phyloP scores from a whole-genome alignment of 1,139 yeast genomes.

The Sugiyamaella paludigena region DNA sequence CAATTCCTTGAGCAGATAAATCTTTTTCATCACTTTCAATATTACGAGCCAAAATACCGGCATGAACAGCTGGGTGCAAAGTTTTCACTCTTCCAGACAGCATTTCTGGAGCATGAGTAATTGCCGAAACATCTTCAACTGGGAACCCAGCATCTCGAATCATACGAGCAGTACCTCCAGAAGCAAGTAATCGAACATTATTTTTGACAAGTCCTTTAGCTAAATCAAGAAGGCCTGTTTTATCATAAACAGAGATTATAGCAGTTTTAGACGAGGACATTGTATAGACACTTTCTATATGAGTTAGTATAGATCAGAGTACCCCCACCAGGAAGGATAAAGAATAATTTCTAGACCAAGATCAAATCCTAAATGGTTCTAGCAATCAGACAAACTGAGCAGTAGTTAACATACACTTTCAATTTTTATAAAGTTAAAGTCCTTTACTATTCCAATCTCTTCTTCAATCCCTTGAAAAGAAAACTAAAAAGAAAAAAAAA shows the following conservation, averaged over 20 bases:
- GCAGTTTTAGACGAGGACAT: slow-evolving; percentile 65
- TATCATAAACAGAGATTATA: slow-evolving; percentile 93
- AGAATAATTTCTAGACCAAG: no score
- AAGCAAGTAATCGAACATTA: slow-evolving; percentile 87
- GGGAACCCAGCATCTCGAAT: slow-evolving; percentile 98
- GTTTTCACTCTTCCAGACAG: slow-evolving; percentile 98
- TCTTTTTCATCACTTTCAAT: slow-evolving; percentile 87
- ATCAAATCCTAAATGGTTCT: no score
- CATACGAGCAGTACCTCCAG: slow-evolving; percentile 95
- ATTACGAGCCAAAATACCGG: slow-evolving; percentile 94
- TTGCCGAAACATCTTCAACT: slow-evolving; percentile 90
- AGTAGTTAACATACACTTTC: no score
- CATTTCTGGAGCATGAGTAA: slow-evolving; percentile 99
- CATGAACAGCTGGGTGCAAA: slow-evolving; percentile 97
- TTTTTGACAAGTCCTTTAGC: slow-evolving; percentile 91
- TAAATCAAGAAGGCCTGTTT: slow-evolving; percentile 90
- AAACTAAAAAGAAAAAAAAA: no score
- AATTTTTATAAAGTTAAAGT: no score
- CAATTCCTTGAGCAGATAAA: slow-evolving; percentile 81
- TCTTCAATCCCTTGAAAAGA: no score
- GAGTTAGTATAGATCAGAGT: background rate
- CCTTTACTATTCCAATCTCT: no score
- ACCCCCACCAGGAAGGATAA: no score
- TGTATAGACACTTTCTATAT: slow-evolving; percentile 5
- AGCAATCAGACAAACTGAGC: no score